phyloP scores from a whole-genome alignment of 2,329 filamentous ascomycete genomes.

The Aureobasidium sp. region DNA sequence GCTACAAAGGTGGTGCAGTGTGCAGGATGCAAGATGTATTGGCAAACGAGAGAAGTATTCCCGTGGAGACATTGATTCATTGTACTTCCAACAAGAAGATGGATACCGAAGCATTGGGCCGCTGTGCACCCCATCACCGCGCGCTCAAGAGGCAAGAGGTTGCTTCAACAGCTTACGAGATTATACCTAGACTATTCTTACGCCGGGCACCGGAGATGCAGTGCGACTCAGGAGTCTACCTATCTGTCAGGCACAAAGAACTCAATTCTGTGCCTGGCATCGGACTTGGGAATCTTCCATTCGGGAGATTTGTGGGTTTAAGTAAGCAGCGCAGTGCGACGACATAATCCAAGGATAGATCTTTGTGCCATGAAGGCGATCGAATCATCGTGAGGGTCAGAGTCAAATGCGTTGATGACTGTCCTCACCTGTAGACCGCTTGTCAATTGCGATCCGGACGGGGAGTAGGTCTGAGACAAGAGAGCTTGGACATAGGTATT shows the following conservation, averaged over 20 bases:
- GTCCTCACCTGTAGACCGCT: background rate
- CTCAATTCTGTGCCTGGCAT: background rate
- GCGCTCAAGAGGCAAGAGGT: background rate
- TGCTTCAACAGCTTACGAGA: background rate
- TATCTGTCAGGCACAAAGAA: slow-evolving; percentile 4
- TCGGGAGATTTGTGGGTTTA: background rate
- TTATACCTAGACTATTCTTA: background rate
- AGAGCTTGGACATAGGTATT: background rate
- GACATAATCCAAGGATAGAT: background rate
- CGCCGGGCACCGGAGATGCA: background rate
- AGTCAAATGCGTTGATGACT: background rate
- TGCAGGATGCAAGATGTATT: slow-evolving; percentile 10
- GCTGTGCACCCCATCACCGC: background rate
- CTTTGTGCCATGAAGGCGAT: background rate
- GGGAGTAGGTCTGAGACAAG: background rate
- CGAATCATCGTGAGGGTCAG: background rate
- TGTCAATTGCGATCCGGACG: background rate
- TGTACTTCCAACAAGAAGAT: background rate
- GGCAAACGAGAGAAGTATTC: background rate
- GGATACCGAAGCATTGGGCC: background rate
- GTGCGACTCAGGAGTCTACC: background rate
- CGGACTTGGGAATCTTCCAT: background rate
- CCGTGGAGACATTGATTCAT: background rate
- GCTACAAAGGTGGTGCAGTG: background rate
- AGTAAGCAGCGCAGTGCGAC: background rate